These are phyloP conservation scores for Immersiporthe knoxdaviesiana DNA, from an alignment of 2,329 filamentous ascomycete genomes.

Conservation along the genomic window DNA sequence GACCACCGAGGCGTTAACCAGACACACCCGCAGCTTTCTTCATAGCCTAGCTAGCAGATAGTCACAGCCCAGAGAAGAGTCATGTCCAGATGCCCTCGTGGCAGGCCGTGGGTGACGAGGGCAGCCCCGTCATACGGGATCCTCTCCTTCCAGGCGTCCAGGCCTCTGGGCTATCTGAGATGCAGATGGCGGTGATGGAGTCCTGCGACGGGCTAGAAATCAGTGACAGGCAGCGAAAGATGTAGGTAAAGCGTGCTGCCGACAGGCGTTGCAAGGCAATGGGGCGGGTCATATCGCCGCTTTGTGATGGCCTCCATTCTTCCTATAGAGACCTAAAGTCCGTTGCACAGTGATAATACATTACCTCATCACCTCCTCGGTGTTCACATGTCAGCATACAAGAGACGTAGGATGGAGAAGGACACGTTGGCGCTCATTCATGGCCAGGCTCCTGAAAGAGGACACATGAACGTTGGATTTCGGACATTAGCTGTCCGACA, in stretches of 20 bases:
- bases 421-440: neutral
- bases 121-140: slow-evolving; percentile 37
- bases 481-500: no score
- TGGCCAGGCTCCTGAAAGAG: neutral
- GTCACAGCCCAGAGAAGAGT: slow-evolving; percentile 28
- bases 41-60: neutral
- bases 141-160: slow-evolving; percentile 36
- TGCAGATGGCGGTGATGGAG: no score
- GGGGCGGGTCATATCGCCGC: slow-evolving; percentile 1
- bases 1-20: slow-evolving; percentile 13
- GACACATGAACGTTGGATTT: neutral
- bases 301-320: slow-evolving; percentile 13
- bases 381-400: neutral
- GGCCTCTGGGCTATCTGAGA: slow-evolving; percentile 23
- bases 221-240: no score
- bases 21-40: slow-evolving; percentile 1
- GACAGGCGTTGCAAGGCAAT: neutral
- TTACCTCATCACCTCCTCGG: neutral
- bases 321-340: neutral
- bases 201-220: no score
- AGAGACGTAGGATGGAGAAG: neutral
- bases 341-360: no score
- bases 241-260: no score
- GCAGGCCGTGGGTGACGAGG: slow-evolving; percentile 42
- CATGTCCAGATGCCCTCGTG: slow-evolving; percentile 40